Conservation (phyloP, 1,284 basidiomycete species). For the Flammula alnicola region DNA sequence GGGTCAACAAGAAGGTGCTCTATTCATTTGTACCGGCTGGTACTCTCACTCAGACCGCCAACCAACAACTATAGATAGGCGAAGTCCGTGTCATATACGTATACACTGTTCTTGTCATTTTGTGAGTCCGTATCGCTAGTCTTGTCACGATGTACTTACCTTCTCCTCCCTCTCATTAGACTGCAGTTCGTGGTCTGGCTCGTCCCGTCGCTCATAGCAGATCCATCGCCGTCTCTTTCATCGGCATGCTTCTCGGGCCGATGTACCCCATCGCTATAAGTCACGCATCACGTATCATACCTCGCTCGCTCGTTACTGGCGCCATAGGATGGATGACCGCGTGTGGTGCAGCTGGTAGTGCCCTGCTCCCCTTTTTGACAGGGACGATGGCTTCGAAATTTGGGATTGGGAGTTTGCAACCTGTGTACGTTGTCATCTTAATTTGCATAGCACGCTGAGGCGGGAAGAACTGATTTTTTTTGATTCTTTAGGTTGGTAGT, state of each 20-base stretch:
- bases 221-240: slow-evolving; percentile 59
- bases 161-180: slow-evolving; percentile 29
- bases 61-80: slow-evolving; percentile 45
- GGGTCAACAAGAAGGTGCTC: slow-evolving; percentile 46
- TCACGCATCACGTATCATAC: slow-evolving; percentile 57
- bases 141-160: neutral
- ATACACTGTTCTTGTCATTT: slow-evolving; percentile 55
- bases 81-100: slow-evolving; percentile 55
- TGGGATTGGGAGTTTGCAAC: slow-evolving; percentile 59
- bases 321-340: slow-evolving; percentile 69
- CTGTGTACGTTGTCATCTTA: slow-evolving; percentile 43
- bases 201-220: slow-evolving; percentile 58
- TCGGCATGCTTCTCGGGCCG: slow-evolving; percentile 59
- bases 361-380: slow-evolving; percentile 66
- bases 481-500: slow-evolving; percentile 6
- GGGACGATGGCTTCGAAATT: slow-evolving; percentile 56
- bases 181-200: slow-evolving; percentile 69
- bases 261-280: slow-evolving; percentile 71
- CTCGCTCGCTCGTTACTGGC: slow-evolving; percentile 61
- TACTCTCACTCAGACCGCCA: neutral
- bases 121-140: slow-evolving; percentile 44
- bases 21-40: neutral
- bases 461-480: neutral
- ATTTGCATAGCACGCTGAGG: neutral
- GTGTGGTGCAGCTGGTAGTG: slow-evolving; percentile 67